A percentile compares a stretch with the other conserved stretches of the same genome.
Evolutionary conservation across 345 rosid species (phyloP).

Genomic region (Gossypium anomalum): DNA sequence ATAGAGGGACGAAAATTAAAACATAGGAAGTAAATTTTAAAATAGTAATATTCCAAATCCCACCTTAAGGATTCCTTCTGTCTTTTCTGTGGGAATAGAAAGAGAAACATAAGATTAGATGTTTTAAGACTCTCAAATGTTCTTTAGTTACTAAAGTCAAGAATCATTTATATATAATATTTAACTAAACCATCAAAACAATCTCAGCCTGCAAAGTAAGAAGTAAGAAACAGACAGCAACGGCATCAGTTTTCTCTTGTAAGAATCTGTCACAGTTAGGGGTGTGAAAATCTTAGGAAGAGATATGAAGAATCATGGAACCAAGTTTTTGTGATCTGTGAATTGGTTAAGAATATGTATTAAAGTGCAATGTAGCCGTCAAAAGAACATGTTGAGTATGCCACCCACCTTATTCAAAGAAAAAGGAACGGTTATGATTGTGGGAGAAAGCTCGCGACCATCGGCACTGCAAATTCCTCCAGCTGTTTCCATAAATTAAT

Average conservation of each 20-base stretch:
- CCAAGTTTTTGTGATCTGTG: background rate
- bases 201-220: conserved; percentile 40
- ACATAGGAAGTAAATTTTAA: too few species aligned
- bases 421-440: background rate
- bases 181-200: conserved; percentile 14
- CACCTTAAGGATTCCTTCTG: conserved; percentile 2
- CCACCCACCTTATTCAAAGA: background rate
- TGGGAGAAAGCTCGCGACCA: conserved; percentile 4
- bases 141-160: background rate
- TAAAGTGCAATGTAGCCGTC: background rate
- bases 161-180: background rate
- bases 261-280: conserved; percentile 23
- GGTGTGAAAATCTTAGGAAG: background rate
- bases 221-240: conserved; percentile 26
- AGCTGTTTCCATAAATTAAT: background rate
- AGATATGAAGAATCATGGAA: background rate
- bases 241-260: background rate
- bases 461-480: too few species aligned
- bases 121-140: background rate
- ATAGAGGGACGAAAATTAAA: too few species aligned
- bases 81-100: background rate
- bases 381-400: background rate
- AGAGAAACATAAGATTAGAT: background rate
- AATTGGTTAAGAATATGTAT: background rate
- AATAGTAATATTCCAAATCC: conserved; percentile 11